Conservation (phyloP, 2,329 filamentous ascomycete species). For the Aureobasidium zeae region DNA sequence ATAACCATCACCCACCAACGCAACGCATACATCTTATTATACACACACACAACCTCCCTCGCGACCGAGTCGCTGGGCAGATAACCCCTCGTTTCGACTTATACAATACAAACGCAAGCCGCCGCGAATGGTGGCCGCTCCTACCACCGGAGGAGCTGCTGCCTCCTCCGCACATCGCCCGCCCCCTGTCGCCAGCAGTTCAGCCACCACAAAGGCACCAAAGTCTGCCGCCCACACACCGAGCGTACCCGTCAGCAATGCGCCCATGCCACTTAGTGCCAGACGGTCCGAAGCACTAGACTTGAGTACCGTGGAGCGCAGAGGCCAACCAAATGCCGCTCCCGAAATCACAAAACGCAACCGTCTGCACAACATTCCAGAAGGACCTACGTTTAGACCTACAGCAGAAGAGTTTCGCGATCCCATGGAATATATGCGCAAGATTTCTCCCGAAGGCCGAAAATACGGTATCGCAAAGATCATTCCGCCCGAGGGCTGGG, state of each 20-base stretch:
- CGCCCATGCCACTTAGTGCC: conserved; percentile 51
- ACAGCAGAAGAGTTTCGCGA: conserved; percentile 93
- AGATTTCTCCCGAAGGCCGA: conserved; percentile 75
- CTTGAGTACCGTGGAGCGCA: conserved; percentile 80
- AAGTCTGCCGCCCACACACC: conserved; percentile 13
- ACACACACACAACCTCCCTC: neutral
- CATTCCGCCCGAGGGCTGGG: conserved; percentile 87
- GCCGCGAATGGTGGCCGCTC: conserved; percentile 25
- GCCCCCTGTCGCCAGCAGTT: conserved; percentile 4
- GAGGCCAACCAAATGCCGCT: conserved; percentile 68
- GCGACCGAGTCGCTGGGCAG: neutral
- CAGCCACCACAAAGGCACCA: neutral
- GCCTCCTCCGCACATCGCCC: conserved; percentile 14
- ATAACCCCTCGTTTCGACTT: neutral
- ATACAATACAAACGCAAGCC: neutral
- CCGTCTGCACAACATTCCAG: conserved; percentile 73
- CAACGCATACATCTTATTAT: neutral
- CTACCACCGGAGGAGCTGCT: conserved; percentile 21
- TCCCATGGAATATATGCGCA: conserved; percentile 85
- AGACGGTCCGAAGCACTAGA: conserved; percentile 63
- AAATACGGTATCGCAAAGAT: conserved; percentile 93
- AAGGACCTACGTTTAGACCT: conserved; percentile 83
- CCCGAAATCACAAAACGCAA: conserved; percentile 67
- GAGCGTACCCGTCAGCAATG: conserved; percentile 25
- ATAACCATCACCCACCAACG: conserved; percentile 3